Evolutionary conservation across 73 alveolate genomes (phyloP).

Genomic region (Paramecium primaurelia): DNA sequence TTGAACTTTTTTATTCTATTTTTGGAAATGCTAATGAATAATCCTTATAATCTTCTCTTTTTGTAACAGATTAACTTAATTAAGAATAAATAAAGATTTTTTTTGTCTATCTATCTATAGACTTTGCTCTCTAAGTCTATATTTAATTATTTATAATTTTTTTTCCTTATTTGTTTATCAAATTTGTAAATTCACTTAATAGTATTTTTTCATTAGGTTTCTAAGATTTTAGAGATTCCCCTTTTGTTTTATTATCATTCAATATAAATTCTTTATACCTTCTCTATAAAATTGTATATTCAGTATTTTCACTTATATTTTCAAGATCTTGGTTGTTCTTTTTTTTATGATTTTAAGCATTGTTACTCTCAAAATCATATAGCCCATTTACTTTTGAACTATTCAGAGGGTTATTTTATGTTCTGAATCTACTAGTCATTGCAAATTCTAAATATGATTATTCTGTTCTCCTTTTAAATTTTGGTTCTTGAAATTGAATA

Average conservation of each 20-base stretch:
- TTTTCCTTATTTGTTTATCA: not conserved
- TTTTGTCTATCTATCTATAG: not conserved
- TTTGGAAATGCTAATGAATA: not conserved
- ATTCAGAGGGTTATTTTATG: not conserved
- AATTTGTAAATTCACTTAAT: not conserved
- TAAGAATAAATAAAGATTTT: not conserved
- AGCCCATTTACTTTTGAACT: not conserved
- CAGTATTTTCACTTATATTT: not conserved
- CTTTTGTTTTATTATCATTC: not conserved
- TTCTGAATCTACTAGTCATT: not conserved
- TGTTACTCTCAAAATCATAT: not conserved
- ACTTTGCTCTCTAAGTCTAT: not conserved
- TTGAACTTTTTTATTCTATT: not conserved
- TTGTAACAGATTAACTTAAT: not conserved
- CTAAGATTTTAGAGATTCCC: not conserved
- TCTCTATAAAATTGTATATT: not conserved
- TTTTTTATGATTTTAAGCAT: not conserved
- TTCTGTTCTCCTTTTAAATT: not conserved
- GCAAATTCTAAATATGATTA: not conserved
- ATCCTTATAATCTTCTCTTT: not conserved
- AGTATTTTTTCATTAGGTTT: not conserved
- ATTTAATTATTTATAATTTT: not conserved
- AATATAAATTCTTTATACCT: not conserved
- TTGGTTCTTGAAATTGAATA: constrained; percentile 4
- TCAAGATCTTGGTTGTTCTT: not conserved